A percentile compares a stretch with the other conserved stretches of the same genome.
These are phyloP conservation scores for Ogataea methylovora DNA, from an alignment of 805 yeast species.

Conservation along the genomic window DNA sequence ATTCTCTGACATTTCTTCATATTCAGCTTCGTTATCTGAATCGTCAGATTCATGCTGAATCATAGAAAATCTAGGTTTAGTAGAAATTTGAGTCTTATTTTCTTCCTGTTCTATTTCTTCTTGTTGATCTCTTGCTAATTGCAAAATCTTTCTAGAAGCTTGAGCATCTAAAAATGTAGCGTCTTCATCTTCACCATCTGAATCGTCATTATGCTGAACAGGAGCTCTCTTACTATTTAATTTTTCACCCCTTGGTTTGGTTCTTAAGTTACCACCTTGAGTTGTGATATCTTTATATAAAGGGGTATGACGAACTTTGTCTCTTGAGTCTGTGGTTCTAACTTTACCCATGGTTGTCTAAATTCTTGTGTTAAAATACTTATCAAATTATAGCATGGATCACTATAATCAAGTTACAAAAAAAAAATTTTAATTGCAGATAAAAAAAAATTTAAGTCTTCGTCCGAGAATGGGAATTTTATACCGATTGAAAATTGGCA, in stretches of 20 bases:
- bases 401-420: too few relatives aligned
- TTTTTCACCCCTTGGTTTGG: conserved; percentile 23
- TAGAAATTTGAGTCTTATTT: conserved; percentile 18
- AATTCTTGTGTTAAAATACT: too few relatives aligned
- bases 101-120: conserved; percentile 78
- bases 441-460: too few relatives aligned
- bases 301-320: conserved; percentile 73
- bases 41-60: conserved; percentile 30
- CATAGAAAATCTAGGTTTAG: conserved; percentile 20
- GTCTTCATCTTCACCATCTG: conserved; percentile 38
- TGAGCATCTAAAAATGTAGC: conserved; percentile 73
- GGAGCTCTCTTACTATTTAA: conserved; percentile 13
- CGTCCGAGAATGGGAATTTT: too few relatives aligned
- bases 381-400: too few relatives aligned
- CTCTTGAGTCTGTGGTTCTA: conserved; percentile 39
- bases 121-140: conserved; percentile 88
- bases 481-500: too few relatives aligned
- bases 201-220: conserved; percentile 23
- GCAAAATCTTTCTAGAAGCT: conserved; percentile 76
- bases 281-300: conserved; percentile 71
- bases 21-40: conserved; percentile 19
- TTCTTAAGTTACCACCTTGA: conserved; percentile 62
- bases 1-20: conserved; percentile 26
- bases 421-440: too few relatives aligned
- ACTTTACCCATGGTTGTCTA: conserved; percentile 62